Evolutionary conservation across 1,284 basidiomycete genomes (phyloP), one percentile per base, ranked within the genome.

Genomic region (Rhodofomes roseus): DNA sequence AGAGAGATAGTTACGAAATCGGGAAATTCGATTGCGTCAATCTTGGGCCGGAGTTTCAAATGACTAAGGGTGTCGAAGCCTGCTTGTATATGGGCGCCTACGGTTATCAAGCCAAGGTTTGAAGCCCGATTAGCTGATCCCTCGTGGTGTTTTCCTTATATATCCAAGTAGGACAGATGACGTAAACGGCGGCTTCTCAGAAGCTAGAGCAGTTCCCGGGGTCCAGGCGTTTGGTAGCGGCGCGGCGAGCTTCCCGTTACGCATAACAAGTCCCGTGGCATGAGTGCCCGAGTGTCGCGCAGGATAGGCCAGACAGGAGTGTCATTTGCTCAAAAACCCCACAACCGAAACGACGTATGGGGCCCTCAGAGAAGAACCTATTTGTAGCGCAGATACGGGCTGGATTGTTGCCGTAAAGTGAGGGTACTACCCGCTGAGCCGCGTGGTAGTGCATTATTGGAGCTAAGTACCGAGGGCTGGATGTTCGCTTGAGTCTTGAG

Each of bases 181-280:
- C 46, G 46, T 48, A 48, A 48, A 12, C 46, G 22, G 11, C 7
- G 1, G 7, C 25, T 23, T 12, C 14, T 48, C 46, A 29, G 27
- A 27, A 27, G 25, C 4, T n/a, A n/a, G n/a, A n/a, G 46, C 14
- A 22, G 46, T 48, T 29, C 18, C 18, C 46, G 46, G 46, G 46
- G 46, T 48, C 46, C 46, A 27, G 25, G 46, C 46, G 46, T 48
- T 48, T 48, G 46, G 46, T 48, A 48, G 46, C 46, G 46, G 46
- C 27, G 46, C 27, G 46, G 46, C 16, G 25, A 22, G 46, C 46
- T 29, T 48, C 46, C 27, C 22, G 44, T 46, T 46, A 25, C 46
- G 12, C 23, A 23, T 23, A 23, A 14, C 46, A 48, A 29, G 27
- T 48, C 46, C 27, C 46, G 46, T 48, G 46, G 43, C 22, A 44